These are phyloP conservation scores for Clitocybe nebularis DNA, from an alignment of 1,284 basidiomycete species.

Conservation along the genomic window DNA sequence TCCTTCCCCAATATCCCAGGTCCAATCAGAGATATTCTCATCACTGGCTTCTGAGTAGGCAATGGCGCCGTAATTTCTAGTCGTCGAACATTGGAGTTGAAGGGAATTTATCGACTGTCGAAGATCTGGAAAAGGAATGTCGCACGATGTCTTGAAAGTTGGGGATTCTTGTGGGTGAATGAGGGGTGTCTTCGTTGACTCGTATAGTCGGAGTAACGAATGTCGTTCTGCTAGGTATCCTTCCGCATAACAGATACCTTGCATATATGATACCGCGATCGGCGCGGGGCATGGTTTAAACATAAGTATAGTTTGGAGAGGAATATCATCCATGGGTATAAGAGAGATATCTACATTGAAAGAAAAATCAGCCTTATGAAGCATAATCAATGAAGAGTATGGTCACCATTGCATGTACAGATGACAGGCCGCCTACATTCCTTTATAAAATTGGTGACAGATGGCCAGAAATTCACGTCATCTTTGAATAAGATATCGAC, in stretches of 20 bases:
- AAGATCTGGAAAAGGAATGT: constrained; percentile 46
- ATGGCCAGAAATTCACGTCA: constrained; percentile 90
- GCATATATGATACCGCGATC: constrained; percentile 71
- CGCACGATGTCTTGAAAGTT: constrained; percentile 32
- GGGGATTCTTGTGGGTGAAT: constrained; percentile 28
- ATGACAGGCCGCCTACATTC: constrained; percentile 84
- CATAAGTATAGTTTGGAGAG: constrained; percentile 69
- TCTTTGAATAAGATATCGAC: constrained; percentile 92
- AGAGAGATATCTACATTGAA: constrained; percentile 56
- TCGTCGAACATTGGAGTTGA: constrained; percentile 44
- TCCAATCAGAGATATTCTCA: constrained; percentile 16
- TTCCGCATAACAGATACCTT: constrained; percentile 59
- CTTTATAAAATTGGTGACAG: constrained; percentile 75
- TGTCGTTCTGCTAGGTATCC: constrained; percentile 40
- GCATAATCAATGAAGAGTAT: constrained; percentile 17
- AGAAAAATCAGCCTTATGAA: constrained; percentile 10
- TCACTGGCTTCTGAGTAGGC: constrained; percentile 9
- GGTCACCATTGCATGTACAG: constrained; percentile 86
- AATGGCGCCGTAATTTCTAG: constrained; percentile 5
- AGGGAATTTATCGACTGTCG: constrained; percentile 55
- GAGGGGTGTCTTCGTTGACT: constrained; percentile 21
- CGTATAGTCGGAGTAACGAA: constrained; percentile 34
- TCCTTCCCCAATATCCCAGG: constrained; percentile 6
- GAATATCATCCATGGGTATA: constrained; percentile 70
- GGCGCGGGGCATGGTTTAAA: constrained; percentile 60